Conservation (phyloP, 2,329 filamentous ascomycete species). For the Cytospora piceicola region DNA sequence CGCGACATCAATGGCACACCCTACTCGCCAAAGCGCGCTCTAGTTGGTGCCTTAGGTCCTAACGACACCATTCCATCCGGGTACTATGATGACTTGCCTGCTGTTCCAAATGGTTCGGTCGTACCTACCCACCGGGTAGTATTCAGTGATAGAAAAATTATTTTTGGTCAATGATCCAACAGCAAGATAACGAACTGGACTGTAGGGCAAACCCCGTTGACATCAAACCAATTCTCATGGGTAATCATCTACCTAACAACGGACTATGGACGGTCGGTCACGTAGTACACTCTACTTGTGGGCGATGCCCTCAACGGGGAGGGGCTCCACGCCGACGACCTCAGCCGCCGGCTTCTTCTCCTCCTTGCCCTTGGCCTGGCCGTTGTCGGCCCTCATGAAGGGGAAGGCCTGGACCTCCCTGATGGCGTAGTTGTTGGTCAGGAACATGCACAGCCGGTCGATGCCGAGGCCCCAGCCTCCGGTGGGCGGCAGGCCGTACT, state of each 20-base stretch:
- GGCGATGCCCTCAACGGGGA: constrained; percentile 44
- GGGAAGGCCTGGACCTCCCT: constrained; percentile 97
- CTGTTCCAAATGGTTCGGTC: background rate
- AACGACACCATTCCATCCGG: background rate
- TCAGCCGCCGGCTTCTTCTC: constrained; percentile 49
- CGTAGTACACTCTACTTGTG: constrained; percentile 28
- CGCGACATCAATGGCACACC: background rate
- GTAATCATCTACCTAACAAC: background rate
- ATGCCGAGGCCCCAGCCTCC: constrained; percentile 97
- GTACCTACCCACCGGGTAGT: background rate
- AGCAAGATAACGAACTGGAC: background rate
- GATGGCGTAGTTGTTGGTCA: constrained; percentile 94
- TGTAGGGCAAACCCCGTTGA: background rate
- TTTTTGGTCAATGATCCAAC: no score
- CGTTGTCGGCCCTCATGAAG: constrained; percentile 89
- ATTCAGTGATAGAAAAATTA: no score
- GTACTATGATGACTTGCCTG: background rate
- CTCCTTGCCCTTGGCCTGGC: constrained; percentile 43
- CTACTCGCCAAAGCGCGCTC: background rate
- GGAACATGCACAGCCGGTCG: constrained; percentile 91
- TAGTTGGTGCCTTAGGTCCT: background rate
- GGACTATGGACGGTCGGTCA: background rate
- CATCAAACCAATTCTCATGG: constrained; percentile 1
- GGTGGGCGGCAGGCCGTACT: constrained; percentile 85
- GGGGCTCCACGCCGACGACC: constrained; percentile 38